A percentile compares a stretch with the other conserved stretches of the same genome.
Conservation (phyloP, 768 basidiomycete species). For the Candolleomyces efflorescens region DNA sequence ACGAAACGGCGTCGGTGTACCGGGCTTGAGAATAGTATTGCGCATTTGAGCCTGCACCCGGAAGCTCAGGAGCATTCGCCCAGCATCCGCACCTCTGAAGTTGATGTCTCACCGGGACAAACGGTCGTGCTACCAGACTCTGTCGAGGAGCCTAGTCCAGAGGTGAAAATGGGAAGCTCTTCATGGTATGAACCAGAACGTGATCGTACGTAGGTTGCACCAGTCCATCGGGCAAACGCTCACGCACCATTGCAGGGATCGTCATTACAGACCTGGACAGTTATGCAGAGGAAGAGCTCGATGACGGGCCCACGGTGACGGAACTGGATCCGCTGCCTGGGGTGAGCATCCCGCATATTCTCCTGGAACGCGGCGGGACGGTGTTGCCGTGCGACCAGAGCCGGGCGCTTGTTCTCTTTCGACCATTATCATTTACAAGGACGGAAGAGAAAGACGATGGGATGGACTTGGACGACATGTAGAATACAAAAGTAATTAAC, state of each 20-base stretch:
- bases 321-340: slow-evolving; percentile 5
- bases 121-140: slow-evolving; percentile 24
- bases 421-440: slow-evolving; percentile 29
- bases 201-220: slow-evolving; percentile 53
- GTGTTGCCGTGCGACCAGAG: slow-evolving; percentile 15
- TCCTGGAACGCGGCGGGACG: slow-evolving; percentile 35
- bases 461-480: slow-evolving; percentile 48
- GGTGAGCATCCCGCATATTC: slow-evolving; percentile 39
- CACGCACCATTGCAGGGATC: slow-evolving; percentile 42
- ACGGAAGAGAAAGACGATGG: slow-evolving; percentile 27
- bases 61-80: no score
- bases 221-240: no score
- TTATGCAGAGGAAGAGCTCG: slow-evolving; percentile 37
- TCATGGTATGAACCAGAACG: slow-evolving; percentile 71
- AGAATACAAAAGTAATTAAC: slow-evolving; percentile 15
- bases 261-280: slow-evolving; percentile 57
- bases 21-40: slow-evolving; percentile 53
- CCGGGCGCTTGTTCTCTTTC: slow-evolving; percentile 55
- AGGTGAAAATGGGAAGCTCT: slow-evolving; percentile 58
- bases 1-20: slow-evolving; percentile 46
- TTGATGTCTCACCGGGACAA: slow-evolving; percentile 4
- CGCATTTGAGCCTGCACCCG: slow-evolving; percentile 47
- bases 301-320: slow-evolving; percentile 8
- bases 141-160: slow-evolving; percentile 40
- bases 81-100: neutral